Evolutionary conservation across 345 rosid genomes (phyloP), one percentile per base, ranked within the genome.

Genomic region (Sisymbrium irio): DNA sequence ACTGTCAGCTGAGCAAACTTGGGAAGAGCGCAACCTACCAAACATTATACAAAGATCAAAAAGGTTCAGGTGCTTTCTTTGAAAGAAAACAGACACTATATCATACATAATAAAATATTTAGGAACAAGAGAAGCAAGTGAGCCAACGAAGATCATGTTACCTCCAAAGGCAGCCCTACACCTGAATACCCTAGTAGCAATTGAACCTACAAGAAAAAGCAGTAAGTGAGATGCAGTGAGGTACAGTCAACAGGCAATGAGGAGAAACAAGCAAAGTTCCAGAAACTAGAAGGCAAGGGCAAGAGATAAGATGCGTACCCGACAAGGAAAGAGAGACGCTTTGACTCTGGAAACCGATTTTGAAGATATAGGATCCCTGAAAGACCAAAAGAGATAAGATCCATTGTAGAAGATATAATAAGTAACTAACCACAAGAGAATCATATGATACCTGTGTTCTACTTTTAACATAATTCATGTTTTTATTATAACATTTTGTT

Each of bases 111-210:
- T 30, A 14, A 4, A 1, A 42, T 53, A 35, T 20, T 55, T 25
- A 44, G 20, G n/a, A 46, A 63, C 14, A 55, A 62, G 41, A 28
- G 46, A 67, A 68, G 45, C 15, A 4, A 35, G 64, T 53, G 49
- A 67, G 47, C 12, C 11, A 35, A 50, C 67, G 49, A 58, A 39
- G 61, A 33, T 8, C 8, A 35, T 19, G 69, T 28, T 83, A 92
- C 99, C 99, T 90, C 99, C 98, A 81, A 95, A 86, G 49, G 85
- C 88, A 81, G 97, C 97, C 74, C 86, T 42, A 85, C 85, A 8
- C 89, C 89, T n/a, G 97, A 92, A 83, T 84, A 88, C 68, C 79
- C 78, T 64, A 90, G 83, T 69, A 95, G 81, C 25, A 93, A 79
- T 30, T 97, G 98, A 80, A 90, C 75, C 97, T 93, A 85, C 32